Evolutionary conservation across 345 rosid genomes (phyloP).

Genomic region (Pistacia atlantica): DNA sequence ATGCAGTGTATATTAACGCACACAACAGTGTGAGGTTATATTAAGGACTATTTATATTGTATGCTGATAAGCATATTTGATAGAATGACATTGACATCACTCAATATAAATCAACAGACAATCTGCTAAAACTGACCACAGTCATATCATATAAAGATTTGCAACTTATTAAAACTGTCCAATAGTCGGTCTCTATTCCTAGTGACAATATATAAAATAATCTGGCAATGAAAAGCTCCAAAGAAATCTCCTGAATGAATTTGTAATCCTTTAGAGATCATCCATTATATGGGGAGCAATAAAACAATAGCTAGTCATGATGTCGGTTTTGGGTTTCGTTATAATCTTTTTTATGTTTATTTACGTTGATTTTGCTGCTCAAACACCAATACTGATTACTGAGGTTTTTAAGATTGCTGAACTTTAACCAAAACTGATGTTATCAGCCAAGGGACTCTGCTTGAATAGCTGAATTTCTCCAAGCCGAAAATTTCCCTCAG

Average conservation of each 20-base stretch:
- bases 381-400: background rate
- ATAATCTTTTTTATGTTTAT: background rate
- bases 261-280: background rate
- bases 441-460: background rate
- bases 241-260: background rate
- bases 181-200: background rate
- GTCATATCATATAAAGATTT: background rate
- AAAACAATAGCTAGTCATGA: background rate
- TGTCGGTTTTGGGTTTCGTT: background rate
- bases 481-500: background rate
- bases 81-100: background rate
- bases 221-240: background rate
- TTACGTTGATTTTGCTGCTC: background rate
- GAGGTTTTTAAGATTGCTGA: background rate
- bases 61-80: background rate
- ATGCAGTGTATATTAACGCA: conserved; percentile 13
- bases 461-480: background rate
- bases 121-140: background rate
- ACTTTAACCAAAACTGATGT: background rate
- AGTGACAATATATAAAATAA: background rate
- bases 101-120: background rate
- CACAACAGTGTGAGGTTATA: background rate
- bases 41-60: background rate
- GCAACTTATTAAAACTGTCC: background rate
- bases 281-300: background rate